Conservation (phyloP, 257 asterid species). For the Lavandula angustifolia region DNA sequence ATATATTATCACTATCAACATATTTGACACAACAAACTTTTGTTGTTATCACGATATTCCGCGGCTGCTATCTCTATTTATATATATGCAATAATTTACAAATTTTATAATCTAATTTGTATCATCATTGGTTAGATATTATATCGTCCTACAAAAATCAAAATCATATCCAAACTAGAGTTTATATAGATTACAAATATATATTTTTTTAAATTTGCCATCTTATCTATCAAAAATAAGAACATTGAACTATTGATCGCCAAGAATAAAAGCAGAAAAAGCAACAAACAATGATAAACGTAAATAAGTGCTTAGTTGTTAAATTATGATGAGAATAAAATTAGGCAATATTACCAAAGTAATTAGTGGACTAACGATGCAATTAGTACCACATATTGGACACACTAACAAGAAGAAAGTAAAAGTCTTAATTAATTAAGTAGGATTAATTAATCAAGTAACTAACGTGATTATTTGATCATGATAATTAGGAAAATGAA, state of each 20-base stretch:
- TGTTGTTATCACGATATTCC: too few relatives aligned
- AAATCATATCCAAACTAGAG: too few relatives aligned
- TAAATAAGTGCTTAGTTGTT: conserved; percentile 10
- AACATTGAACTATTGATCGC: neutral
- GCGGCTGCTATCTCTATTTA: too few relatives aligned
- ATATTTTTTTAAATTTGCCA: too few relatives aligned
- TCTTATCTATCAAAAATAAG: too few relatives aligned
- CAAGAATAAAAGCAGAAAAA: neutral
- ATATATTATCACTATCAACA: too few relatives aligned
- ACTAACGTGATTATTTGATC: conserved; percentile 28
- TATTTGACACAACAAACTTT: too few relatives aligned
- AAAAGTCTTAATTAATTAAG: conserved; percentile 13
- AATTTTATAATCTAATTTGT: too few relatives aligned
- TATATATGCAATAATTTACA: too few relatives aligned
- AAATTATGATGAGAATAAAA: neutral
- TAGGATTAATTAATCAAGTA: conserved; percentile 43
- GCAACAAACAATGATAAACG: neutral
- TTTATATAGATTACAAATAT: too few relatives aligned
- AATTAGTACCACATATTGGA: conserved; percentile 34
- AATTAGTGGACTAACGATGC: conserved; percentile 32
- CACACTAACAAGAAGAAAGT: conserved; percentile 30
- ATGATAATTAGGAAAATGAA: conserved; percentile 16
- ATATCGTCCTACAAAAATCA: too few relatives aligned
- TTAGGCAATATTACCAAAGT: conserved; percentile 5
- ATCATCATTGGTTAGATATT: too few relatives aligned